Evolutionary conservation across 2,329 filamentous ascomycete species (phyloP), one percentile per base, ranked within the genome.

Genomic region (Scorias spongiosa): DNA sequence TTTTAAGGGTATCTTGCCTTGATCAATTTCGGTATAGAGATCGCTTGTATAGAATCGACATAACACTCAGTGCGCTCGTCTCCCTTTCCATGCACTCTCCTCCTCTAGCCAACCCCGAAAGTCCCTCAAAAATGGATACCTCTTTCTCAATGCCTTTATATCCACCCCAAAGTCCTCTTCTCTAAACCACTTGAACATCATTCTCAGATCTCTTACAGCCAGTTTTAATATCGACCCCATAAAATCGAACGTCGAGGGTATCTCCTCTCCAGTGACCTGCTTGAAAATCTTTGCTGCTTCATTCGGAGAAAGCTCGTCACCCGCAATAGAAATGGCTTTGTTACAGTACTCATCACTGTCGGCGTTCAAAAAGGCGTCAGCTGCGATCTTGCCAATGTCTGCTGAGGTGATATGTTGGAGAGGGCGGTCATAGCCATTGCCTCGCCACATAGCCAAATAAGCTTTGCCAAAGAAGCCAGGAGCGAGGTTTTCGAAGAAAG

Each of bases 401-500:
- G 38, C 48, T 2, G 58, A 59, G 0, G 62, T 58, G 12, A 71
- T 54, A n/a, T 67, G 40, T 44, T 70, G 66, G 10, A 61, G 43
- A 7, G 46, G 48, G 2, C 44, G 28, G 10, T 54, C 43, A 2
- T 34, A 10, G 14, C 46, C 48, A 29, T 53, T 52, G 0, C 60
- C 57, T 30, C 64, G 57, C 54, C 67, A 66, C 11, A 65, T 61
- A 0, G 70, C 64, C 0, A 66, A 54, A 52, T 75, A 74, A 2
- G 68, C 61, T 45, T 68, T 69, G 3, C 69, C 69, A 8, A 64
- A 49, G 49, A 74, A 68, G 10, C 63, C 64, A 0, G 67, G 63
- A 2, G 53, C 57, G 4, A 74, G 51, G 58, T 80, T 77, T 42
- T 81, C 76, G 64, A 78, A 74, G 60, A 81, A 81, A 1, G 71